phyloP scores from a whole-genome alignment of 2,329 filamentous ascomycete genomes.

The Sporothrix phasma region DNA sequence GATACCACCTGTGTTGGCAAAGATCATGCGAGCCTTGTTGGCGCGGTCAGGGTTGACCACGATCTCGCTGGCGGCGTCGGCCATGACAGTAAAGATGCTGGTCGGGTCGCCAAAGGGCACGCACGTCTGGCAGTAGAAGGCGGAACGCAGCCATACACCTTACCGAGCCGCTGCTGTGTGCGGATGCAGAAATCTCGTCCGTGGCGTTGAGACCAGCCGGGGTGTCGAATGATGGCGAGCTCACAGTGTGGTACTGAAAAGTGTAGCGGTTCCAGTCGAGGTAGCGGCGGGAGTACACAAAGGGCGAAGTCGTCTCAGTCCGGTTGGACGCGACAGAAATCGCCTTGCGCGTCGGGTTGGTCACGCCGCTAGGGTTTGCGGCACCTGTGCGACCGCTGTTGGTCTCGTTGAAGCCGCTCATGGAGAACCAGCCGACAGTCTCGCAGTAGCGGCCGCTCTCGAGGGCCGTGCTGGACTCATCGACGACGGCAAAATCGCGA shows the following conservation, averaged over 20 bases:
- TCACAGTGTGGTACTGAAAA: slow-evolving; percentile 52
- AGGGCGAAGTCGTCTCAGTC: slow-evolving; percentile 29
- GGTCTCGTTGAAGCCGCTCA: slow-evolving; percentile 45
- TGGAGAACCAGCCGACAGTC: slow-evolving; percentile 56
- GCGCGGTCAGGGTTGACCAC: slow-evolving; percentile 44
- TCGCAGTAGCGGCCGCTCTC: slow-evolving; percentile 59
- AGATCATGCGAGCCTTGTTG: slow-evolving; percentile 42
- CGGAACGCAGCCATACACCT: slow-evolving; percentile 51
- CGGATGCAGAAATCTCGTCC: slow-evolving; percentile 32
- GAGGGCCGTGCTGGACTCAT: slow-evolving; percentile 49
- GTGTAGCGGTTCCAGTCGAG: slow-evolving; percentile 60
- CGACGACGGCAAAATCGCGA: slow-evolving; percentile 55
- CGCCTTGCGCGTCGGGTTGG: slow-evolving; percentile 33
- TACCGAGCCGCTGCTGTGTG: slow-evolving; percentile 43
- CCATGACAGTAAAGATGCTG: slow-evolving; percentile 46
- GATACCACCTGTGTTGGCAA: slow-evolving; percentile 51
- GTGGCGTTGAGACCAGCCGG: slow-evolving; percentile 19
- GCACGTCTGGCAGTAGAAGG: slow-evolving; percentile 49
- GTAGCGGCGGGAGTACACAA: slow-evolving; percentile 48
- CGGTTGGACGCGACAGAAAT: slow-evolving; percentile 15
- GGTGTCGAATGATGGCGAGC: slow-evolving; percentile 20
- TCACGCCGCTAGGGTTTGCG: slow-evolving; percentile 29
- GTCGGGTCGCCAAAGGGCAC: slow-evolving; percentile 40
- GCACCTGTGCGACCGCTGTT: slow-evolving; percentile 33
- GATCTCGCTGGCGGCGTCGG: slow-evolving; percentile 39